These are phyloP conservation scores for Neopestalotiopsis rosae DNA, from an alignment of 2,329 filamentous ascomycete genomes.

Conservation along the genomic window DNA sequence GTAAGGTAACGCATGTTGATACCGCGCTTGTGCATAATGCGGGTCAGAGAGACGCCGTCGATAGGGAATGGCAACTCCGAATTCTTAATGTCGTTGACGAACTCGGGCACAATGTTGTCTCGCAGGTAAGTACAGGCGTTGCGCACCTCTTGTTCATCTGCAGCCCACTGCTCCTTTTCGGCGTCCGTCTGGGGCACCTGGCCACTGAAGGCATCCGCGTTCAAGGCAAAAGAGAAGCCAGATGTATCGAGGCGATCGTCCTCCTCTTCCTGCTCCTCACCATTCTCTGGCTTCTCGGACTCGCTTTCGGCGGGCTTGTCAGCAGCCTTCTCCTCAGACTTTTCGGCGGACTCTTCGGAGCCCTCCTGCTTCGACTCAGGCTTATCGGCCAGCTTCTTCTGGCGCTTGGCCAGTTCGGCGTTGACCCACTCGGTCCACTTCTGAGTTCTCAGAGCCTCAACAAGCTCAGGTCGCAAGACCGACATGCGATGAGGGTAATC, in stretches of 20 bases:
- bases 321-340: conserved; percentile 34
- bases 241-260: conserved; percentile 83
- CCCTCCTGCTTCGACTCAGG: conserved; percentile 38
- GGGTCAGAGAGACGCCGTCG: conserved; percentile 91
- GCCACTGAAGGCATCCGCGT: conserved; percentile 94
- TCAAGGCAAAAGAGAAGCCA: conserved; percentile 85
- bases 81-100: conserved; percentile 86
- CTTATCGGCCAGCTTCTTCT: conserved; percentile 38
- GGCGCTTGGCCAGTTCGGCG: conserved; percentile 66
- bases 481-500: conserved; percentile 96
- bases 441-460: conserved; percentile 82
- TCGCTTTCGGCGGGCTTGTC: not conserved
- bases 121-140: conserved; percentile 81
- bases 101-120: conserved; percentile 78
- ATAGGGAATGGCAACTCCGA: conserved; percentile 97
- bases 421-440: conserved; percentile 92
- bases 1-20: conserved; percentile 98
- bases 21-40: conserved; percentile 91
- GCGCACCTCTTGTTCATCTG: conserved; percentile 88
- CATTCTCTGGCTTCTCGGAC: conserved; percentile 34
- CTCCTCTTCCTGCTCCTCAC: conserved; percentile 42
- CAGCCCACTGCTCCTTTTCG: conserved; percentile 81
- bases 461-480: conserved; percentile 85
- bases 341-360: conserved; percentile 28
- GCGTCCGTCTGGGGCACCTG: conserved; percentile 88